Evolutionary conservation across 176 grass and related monocot genomes (phyloP).

Genomic region (Chloris gayana): DNA sequence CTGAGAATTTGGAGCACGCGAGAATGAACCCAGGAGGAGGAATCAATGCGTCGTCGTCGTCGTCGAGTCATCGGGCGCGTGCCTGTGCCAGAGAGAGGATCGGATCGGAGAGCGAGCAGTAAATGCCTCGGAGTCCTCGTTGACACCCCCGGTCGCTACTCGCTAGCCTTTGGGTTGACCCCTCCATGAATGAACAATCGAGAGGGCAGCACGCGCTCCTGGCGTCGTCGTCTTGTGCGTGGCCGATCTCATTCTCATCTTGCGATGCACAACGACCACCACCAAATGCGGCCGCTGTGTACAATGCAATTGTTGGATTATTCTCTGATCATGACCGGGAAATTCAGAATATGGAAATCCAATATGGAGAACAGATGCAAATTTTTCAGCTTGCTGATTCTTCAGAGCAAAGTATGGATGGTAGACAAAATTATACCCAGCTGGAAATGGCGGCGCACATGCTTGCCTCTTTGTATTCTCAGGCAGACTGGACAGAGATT

Average conservation of each 20-base stretch:
- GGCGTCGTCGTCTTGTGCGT: not conserved
- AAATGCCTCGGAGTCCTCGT: conserved; percentile 47
- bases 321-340: too few relatives aligned
- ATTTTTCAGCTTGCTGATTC: too few relatives aligned
- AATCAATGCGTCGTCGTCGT: not conserved
- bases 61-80: conserved; percentile 3
- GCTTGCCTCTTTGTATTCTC: too few relatives aligned
- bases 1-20: conserved; percentile 34
- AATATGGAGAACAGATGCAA: too few relatives aligned
- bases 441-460: too few relatives aligned
- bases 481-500: too few relatives aligned
- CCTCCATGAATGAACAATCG: not conserved
- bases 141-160: conserved; percentile 10
- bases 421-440: too few relatives aligned
- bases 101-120: not conserved
- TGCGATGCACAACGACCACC: too few relatives aligned
- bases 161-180: not conserved
- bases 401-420: too few relatives aligned
- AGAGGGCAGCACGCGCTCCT: not conserved
- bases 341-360: too few relatives aligned
- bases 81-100: not conserved
- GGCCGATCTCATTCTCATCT: not conserved
- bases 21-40: not conserved
- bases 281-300: too few relatives aligned
- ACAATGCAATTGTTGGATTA: too few relatives aligned